Conservation (phyloP, 2,329 filamentous ascomycete genomes). For the Aureobasidium pullulans region DNA sequence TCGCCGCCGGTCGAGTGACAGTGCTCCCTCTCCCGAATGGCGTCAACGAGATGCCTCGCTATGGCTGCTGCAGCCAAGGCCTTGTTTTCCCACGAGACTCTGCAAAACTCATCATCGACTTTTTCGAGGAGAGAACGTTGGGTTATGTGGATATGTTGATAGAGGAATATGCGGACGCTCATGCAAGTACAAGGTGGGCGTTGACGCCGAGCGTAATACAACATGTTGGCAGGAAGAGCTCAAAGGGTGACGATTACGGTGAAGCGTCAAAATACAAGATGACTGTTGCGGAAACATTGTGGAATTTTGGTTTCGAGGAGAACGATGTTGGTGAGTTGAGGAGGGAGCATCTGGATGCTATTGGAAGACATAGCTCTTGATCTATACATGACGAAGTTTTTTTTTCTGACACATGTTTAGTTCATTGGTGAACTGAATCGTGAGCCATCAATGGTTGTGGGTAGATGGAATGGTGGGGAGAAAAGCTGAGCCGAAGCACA, state of each 20-base stretch:
- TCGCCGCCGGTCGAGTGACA: slow-evolving; percentile 34
- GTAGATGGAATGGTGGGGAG: neutral
- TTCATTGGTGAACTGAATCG: neutral
- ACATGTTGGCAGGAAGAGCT: neutral
- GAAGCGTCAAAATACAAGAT: slow-evolving; percentile 36
- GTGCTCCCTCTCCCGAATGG: slow-evolving; percentile 30
- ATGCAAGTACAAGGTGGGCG: neutral
- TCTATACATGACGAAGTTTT: no score
- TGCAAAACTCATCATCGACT: slow-evolving; percentile 23
- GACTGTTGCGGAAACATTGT: slow-evolving; percentile 33
- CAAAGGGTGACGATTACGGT: slow-evolving; percentile 17
- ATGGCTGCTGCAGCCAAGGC: slow-evolving; percentile 39
- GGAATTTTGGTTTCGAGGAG: neutral
- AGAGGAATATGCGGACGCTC: neutral
- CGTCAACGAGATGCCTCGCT: slow-evolving; percentile 34
- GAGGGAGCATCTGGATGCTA: neutral
- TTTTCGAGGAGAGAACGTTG: neutral
- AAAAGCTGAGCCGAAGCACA: neutral
- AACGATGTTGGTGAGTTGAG: neutral
- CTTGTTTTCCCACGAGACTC: slow-evolving; percentile 34
- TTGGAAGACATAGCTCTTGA: neutral
- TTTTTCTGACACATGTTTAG: no score
- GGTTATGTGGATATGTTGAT: neutral
- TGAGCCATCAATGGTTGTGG: neutral
- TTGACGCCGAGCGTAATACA: neutral